Percentiles rank a stretch among this genome's conserved stretches.
phyloP scores from a whole-genome alignment of 768 basidiomycete genomes.

The Lactarius evosmus region DNA sequence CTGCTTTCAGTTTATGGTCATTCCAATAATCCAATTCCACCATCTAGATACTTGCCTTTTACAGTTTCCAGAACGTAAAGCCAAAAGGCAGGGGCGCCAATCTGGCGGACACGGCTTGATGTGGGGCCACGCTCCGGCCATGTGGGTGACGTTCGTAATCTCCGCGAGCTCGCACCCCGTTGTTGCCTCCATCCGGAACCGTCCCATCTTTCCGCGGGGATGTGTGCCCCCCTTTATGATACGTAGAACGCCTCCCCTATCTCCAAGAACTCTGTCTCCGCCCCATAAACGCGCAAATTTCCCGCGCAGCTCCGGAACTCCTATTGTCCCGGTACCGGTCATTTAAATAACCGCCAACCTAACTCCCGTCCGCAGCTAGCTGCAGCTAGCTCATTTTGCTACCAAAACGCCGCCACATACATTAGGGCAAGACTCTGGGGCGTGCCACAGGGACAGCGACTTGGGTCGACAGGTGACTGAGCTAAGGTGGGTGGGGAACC shows the following conservation, averaged over 20 bases:
- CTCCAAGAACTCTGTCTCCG: background rate
- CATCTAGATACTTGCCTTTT: slow-evolving; percentile 18
- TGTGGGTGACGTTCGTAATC: slow-evolving; percentile 24
- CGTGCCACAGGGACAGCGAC: background rate
- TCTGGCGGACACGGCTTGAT: background rate
- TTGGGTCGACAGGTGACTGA: background rate
- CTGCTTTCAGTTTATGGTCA: slow-evolving; percentile 8
- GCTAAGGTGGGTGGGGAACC: background rate
- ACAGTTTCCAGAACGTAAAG: background rate
- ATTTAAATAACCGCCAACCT: background rate
- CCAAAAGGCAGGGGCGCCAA: background rate
- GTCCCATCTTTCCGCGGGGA: slow-evolving; percentile 16
- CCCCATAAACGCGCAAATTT: background rate
- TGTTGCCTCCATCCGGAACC: background rate
- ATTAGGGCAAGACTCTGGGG: background rate
- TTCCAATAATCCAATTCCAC: background rate
- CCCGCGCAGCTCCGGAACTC: background rate
- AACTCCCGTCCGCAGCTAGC: background rate
- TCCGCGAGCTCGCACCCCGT: slow-evolving; percentile 22
- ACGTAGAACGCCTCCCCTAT: background rate
- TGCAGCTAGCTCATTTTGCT: background rate
- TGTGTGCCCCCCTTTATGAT: background rate
- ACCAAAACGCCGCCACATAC: background rate
- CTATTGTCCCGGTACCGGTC: background rate
- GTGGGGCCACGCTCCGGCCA: slow-evolving; percentile 23